Evolutionary conservation across 305 asterid genomes (phyloP), one percentile per base, ranked within the genome.

Genomic region (Fraxinus xanthoxyloides): DNA sequence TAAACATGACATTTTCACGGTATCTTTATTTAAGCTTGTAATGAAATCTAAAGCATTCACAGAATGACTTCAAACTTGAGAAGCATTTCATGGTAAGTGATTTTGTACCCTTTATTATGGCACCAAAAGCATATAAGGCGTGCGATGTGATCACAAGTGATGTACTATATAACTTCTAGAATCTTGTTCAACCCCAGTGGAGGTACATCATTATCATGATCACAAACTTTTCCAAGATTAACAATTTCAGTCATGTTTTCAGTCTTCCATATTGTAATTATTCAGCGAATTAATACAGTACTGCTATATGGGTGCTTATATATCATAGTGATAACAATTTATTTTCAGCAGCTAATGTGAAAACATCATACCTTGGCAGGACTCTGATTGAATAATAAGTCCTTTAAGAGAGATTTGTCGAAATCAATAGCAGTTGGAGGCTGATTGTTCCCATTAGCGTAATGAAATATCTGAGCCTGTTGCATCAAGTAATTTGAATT

Each of bases 351-450:
- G n/a, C n/a, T n/a, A n/a, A n/a, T n/a, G n/a, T n/a, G n/a, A n/a
- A n/a, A n/a, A n/a, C 72, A 77, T 51, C 80, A 75, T 90, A 96
- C 99, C 99, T 96, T 96, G 80, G 94, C 51, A 51, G 99, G 97
- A 80, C 97, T 94, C 77, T 91, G 96, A 92, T 94, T 96, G 88
- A 96, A 96, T 69, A 96, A 83, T 83, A 96, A 85, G 84, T 96
- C 98, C 89, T 84, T 92, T 80, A 91, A 69, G 63, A 96, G 91
- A 34, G 97, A 88, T 85, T 96, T 96, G 87, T 96, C 91, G 48
- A 93, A 85, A 79, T 94, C 97, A 79, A 96, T 93, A 75, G 98
- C 93, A 51, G 99, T 94, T 82, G 99, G 99, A 72, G 98, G 87
- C 82, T 87, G 90, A 79, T 85, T 72, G 48, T 87, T 94, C 82